Conservation (phyloP, 192 early-diverging fungal genomes). For the Thoreauomyces humboldtii region DNA sequence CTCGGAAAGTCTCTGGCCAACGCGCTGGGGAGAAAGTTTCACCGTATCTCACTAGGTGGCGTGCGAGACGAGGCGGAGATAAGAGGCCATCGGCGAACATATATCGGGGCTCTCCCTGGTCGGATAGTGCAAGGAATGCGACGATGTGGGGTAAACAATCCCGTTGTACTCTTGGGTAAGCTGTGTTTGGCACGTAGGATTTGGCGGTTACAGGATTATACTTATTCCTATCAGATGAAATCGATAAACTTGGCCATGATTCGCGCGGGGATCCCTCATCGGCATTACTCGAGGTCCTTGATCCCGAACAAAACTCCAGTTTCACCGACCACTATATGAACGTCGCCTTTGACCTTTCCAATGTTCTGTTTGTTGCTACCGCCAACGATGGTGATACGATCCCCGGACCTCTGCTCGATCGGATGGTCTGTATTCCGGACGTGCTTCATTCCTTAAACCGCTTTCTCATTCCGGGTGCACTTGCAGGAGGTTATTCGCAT, state of each 20-base stretch:
- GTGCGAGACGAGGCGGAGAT: slow-evolving; percentile 88
- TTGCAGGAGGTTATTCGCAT: slow-evolving; percentile 63
- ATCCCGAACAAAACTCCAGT: slow-evolving; percentile 81
- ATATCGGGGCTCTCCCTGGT: slow-evolving; percentile 83
- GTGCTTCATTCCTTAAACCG: background rate
- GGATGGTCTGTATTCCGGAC: slow-evolving; percentile 60
- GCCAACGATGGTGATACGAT: slow-evolving; percentile 78
- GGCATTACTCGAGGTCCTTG: slow-evolving; percentile 80
- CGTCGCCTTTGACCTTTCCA: slow-evolving; percentile 57
- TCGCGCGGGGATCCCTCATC: slow-evolving; percentile 74
- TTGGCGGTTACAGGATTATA: no score
- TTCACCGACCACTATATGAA: slow-evolving; percentile 84
- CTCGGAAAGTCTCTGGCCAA: slow-evolving; percentile 77
- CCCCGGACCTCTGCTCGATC: slow-evolving; percentile 73
- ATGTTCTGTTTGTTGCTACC: slow-evolving; percentile 81
- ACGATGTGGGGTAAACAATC: slow-evolving; percentile 72
- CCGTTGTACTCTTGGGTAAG: slow-evolving; percentile 71
- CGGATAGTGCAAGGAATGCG: slow-evolving; percentile 71
- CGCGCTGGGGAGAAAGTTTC: slow-evolving; percentile 74
- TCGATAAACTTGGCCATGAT: slow-evolving; percentile 75
- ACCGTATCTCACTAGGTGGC: slow-evolving; percentile 79
- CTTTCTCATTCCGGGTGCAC: background rate
- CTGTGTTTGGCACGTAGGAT: background rate
- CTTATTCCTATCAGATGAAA: slow-evolving; percentile 56
- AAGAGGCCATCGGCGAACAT: slow-evolving; percentile 81